Evolutionary conservation across 2,329 filamentous ascomycete genomes (phyloP), one percentile per base, ranked within the genome.

Genomic region (Calonectria henricotiae): DNA sequence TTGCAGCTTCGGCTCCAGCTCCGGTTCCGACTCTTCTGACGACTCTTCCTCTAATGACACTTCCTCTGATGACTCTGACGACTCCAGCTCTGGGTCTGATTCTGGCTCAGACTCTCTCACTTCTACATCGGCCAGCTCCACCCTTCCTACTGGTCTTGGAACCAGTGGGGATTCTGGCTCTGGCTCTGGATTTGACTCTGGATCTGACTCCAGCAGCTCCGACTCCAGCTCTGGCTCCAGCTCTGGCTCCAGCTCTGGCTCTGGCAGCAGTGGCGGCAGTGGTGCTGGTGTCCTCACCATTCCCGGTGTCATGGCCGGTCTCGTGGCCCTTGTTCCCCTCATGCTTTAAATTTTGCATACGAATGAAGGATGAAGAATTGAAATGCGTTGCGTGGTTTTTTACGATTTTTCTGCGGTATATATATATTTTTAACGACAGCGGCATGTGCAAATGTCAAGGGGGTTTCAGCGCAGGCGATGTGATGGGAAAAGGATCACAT

Each of bases 271-370:
- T 5, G 46, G 71, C 12, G 23, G 67, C 20, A 72, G 62, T 9
- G 77, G 74, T 23, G 67, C 75, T 58, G 78, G 76, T 13, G 62
- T 54, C 9, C 49, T 71, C 61, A 65, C 65, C 23, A 46, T 74
- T 25, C 78, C 78, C 5, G 74, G 54, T 55, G 54, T 74, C 20
- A 39, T 80, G 27, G 64, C 74, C 23, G 77, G 76, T 13, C 65
- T 78, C 11, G 13, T 80, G 13, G 78, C 69, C 8, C 51, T 79
- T 3, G 32, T 76, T 32, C 78, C 78, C 60, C 69, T 80, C 25
- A 12, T 79, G 47, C 71, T 80, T n/a, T 80, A 70, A 74, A 17
- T 35, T 25, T 13, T 5, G 13, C 39, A 23, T 2, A 17, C 46
- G 3, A 30, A 32, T 25, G 13, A 23, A n/a, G 41, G n/a, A 32